phyloP scores from a whole-genome alignment of 768 basidiomycete species.

The Mycena epipterygia region DNA sequence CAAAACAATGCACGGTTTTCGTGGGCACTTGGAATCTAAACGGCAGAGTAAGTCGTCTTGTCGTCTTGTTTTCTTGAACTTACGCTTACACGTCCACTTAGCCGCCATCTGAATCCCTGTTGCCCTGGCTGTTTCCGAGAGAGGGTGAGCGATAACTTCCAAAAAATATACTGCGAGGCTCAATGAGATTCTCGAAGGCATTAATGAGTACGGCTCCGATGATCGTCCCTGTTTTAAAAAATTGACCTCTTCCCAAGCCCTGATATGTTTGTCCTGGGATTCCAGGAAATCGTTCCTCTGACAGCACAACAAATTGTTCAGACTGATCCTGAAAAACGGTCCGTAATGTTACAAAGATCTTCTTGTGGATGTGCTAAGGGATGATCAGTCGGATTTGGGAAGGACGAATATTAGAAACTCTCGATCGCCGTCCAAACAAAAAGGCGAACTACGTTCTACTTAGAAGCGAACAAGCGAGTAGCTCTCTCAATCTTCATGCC shows the following conservation, averaged over 20 bases:
- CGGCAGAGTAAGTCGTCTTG: constrained; percentile 77
- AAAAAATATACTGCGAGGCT: constrained; percentile 34
- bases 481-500: not conserved
- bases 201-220: constrained; percentile 58
- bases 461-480: constrained; percentile 90
- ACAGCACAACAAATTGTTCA: constrained; percentile 98
- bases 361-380: not conserved
- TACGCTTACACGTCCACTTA: constrained; percentile 43
- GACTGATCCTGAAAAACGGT: constrained; percentile 95
- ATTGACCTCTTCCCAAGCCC: constrained; percentile 62
- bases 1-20: constrained; percentile 80
- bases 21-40: constrained; percentile 97
- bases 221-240: not conserved
- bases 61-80: constrained; percentile 5
- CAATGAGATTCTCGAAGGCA: constrained; percentile 35
- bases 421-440: constrained; percentile 78
- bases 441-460: constrained; percentile 85
- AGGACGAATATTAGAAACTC: constrained; percentile 79
- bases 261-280: constrained; percentile 91
- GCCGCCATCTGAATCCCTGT: constrained; percentile 84
- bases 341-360: constrained; percentile 27
- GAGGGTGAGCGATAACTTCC: constrained; percentile 65
- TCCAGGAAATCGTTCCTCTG: constrained; percentile 97
- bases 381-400: constrained; percentile 88
- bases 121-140: constrained; percentile 92